Evolutionary conservation across 306 rosid species (phyloP), one percentile per base, ranked within the genome.

Genomic region (Bauhinia variegata): DNA sequence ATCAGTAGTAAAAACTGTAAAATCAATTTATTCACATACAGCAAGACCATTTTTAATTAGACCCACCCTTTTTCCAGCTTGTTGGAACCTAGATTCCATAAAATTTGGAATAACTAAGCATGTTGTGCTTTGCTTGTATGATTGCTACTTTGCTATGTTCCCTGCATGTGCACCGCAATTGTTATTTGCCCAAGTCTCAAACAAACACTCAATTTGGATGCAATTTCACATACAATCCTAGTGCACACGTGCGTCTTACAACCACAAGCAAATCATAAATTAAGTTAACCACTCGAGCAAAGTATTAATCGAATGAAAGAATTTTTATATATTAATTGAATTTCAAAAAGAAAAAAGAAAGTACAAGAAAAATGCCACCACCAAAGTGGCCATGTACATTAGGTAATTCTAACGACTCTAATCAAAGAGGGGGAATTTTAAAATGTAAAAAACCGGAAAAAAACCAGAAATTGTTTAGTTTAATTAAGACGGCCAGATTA

Each of bases 301-400:
- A 44, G 57, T 37, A 54, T 76, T 34, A 59, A 72, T 77, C 70
- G 34, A 85, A 87, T 77, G 44, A 85, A 89, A 83, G 85, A 85
- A 89, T 87, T 72, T 75, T 67, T 71, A 62, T 82, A 68, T 87
- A 76, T 81, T 51, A 78, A 86, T 86, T 54, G 16, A 86, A 74
- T 87, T 72, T 77, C 54, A 43, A 32, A 63, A 63, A 63, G 17
- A 30, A 19, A 15, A 10, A 50, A 63, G 49, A 55, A 64, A 32
- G 10, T 8, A 11, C n/a, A 47, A 5, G 33, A 48, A 67, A 60
- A 85, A 74, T 69, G 65, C 79, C 89, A 79, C 83, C 62, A 69
- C 54, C 81, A 71, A 66, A 16, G 80, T 81, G 86, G 80, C 85
- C 80, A 83, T 87, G 74, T 89, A 87, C 89, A 86, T 76, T 61